phyloP scores from a whole-genome alignment of 164 flowering plant genomes.

The Annona cherimola region DNA sequence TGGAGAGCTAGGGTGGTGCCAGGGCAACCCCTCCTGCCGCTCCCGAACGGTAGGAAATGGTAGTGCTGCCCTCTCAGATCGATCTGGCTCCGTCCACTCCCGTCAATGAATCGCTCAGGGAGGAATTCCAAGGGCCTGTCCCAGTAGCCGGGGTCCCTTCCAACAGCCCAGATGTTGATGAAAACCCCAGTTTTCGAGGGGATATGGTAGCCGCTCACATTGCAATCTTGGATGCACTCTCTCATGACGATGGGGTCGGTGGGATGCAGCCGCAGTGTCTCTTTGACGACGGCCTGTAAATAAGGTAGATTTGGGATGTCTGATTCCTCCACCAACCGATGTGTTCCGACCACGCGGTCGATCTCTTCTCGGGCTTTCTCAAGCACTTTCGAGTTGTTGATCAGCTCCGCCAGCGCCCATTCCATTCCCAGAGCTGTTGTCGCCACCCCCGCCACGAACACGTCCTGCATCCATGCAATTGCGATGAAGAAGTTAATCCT shows the following conservation, averaged over 20 bases:
- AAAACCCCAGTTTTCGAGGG: conserved; percentile 33
- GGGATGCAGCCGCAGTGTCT: conserved; percentile 53
- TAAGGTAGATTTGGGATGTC: conserved; percentile 34
- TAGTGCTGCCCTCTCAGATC: conserved; percentile 39
- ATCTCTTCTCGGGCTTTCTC: conserved; percentile 35
- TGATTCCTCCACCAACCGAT: conserved; percentile 31
- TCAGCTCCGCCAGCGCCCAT: conserved; percentile 50
- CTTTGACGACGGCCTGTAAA: conserved; percentile 42
- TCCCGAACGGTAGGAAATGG: conserved; percentile 45
- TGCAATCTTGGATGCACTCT: conserved; percentile 30
- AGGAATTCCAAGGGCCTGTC: conserved; percentile 41
- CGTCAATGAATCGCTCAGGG: conserved; percentile 53
- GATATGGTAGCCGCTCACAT: conserved; percentile 33
- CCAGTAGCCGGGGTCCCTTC: conserved; percentile 55
- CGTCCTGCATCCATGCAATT: conserved; percentile 20
- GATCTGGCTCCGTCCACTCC: conserved; percentile 6
- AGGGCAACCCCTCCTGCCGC: conserved; percentile 53
- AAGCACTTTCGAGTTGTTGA: conserved; percentile 29
- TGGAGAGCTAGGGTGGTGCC: conserved; percentile 34
- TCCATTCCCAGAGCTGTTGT: conserved; percentile 33
- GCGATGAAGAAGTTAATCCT: neutral
- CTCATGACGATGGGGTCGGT: conserved; percentile 32
- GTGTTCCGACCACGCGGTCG: conserved; percentile 29
- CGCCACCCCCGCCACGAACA: conserved; percentile 40
- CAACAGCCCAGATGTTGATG: conserved; percentile 53